phyloP scores from a whole-genome alignment of 306 rosid species.

The Leucaena leucocephala region DNA sequence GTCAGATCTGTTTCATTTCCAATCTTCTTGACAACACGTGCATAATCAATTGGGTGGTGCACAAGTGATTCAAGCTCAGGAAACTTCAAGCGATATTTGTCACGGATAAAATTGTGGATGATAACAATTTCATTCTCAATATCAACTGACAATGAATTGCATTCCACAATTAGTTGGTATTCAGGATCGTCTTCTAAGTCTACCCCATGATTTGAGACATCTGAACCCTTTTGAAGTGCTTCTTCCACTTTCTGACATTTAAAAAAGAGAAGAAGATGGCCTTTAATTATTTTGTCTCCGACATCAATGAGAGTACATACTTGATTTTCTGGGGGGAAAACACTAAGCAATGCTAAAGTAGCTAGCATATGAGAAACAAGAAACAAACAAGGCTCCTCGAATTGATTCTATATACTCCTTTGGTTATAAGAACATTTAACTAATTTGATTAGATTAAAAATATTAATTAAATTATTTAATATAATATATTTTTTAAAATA shows the following conservation, averaged over 20 bases:
- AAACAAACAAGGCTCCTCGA: background rate
- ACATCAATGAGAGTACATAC: constrained; percentile 32
- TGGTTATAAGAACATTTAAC: too few relatives aligned
- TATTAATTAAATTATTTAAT: too few relatives aligned
- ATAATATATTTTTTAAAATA: too few relatives aligned
- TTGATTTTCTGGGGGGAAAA: background rate
- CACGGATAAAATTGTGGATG: constrained; percentile 91
- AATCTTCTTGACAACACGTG: constrained; percentile 95
- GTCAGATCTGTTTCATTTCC: constrained; percentile 93
- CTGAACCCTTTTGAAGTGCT: constrained; percentile 72
- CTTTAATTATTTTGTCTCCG: constrained; percentile 3
- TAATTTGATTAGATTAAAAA: too few relatives aligned
- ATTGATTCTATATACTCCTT: background rate
- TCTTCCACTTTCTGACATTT: constrained; percentile 84
- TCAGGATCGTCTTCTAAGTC: constrained; percentile 94
- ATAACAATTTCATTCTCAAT: constrained; percentile 92
- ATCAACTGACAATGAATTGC: constrained; percentile 88
- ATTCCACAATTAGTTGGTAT: constrained; percentile 90
- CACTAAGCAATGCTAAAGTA: constrained; percentile 16
- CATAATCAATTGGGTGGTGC: constrained; percentile 95
- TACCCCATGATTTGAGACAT: constrained; percentile 57
- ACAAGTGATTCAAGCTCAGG: constrained; percentile 96
- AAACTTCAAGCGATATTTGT: constrained; percentile 87
- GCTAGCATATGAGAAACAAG: background rate
- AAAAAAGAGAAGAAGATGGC: constrained; percentile 15